Base-by-base conservation (phyloP, 192 early-diverging fungal genomes). In the Polychytrium aggregatum region DNA sequence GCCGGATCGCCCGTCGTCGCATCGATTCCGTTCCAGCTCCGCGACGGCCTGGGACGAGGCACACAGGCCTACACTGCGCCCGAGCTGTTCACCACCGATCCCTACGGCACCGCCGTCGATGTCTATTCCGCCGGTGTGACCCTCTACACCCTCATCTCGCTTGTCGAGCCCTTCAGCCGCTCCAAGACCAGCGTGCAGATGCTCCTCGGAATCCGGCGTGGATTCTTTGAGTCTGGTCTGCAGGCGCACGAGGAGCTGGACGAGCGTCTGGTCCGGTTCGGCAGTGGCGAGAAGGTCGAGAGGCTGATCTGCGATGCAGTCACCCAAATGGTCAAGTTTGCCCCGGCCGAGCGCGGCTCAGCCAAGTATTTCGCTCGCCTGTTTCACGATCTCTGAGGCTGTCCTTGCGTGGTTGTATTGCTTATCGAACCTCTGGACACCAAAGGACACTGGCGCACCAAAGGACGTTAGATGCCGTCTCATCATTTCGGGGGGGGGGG, bases 51-150 rank as follows among this genome's bases (percentile, higher is more conserved):
- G 33, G 66, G 63, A 2, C 49, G 64, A 38, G 70, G 70, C 22
- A 76, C 74, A 2, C 50, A 53, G 31, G 65, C 65, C 2, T 76
- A 72, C 47, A 46, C 55, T 28, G 74, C 74, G 0, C 74, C 74
- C 14, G 74, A 76, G 41, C 44, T 68, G 4, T 52, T 70, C 27
- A 60, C 37, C 1, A n/a, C 37, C 11, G 27, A 35, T 1, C 48
- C 65, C 14, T 76, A 76, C 60, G 53, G 51, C 14, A 66, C 63
- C 50, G 64, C 74, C 6, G 53, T 72, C 9, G 74, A 76, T 43
- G 47, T 76, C 6, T 72, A 76, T 44, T 67, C 67, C 3, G 34
- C 67, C 7, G 74, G 74, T 25, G 60, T 63, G 1, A 67, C 67
- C 18, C 63, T 76, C 0, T 72, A 52, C 40, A 56, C 68, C 3